Percentiles rank a stretch among this genome's conserved stretches.
phyloP scores from a whole-genome alignment of 345 rosid species.

The Stellera chamaejasme region DNA sequence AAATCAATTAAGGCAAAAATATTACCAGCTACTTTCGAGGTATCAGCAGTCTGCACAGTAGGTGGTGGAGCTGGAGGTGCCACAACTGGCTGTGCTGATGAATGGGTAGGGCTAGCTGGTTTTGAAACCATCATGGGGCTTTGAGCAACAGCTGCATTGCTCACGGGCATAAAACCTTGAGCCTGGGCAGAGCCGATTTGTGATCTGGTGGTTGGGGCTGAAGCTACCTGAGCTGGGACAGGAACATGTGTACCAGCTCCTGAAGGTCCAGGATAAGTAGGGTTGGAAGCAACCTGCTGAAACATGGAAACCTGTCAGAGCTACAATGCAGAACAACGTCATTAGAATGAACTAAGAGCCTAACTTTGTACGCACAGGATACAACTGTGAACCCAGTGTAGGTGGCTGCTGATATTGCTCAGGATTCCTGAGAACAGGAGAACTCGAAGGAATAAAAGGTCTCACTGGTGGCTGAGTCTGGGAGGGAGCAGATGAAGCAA shows the following conservation, averaged over 20 bases:
- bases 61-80: slow-evolving; percentile 74
- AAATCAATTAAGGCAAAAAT: slow-evolving; percentile 10
- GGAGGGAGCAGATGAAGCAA: slow-evolving; percentile 38
- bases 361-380: slow-evolving; percentile 48
- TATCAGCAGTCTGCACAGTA: slow-evolving; percentile 87
- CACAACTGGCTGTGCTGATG: slow-evolving; percentile 45
- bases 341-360: slow-evolving; percentile 1
- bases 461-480: slow-evolving; percentile 59
- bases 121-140: slow-evolving; percentile 64
- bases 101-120: slow-evolving; percentile 56
- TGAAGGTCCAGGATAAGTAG: slow-evolving; percentile 46
- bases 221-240: slow-evolving; percentile 38
- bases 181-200: slow-evolving; percentile 53
- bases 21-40: slow-evolving; percentile 81
- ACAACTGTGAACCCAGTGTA: slow-evolving; percentile 65
- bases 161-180: slow-evolving; percentile 63
- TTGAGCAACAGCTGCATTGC: slow-evolving; percentile 45
- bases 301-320: slow-evolving; percentile 13
- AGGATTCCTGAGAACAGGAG: slow-evolving; percentile 64
- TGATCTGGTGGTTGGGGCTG: slow-evolving; percentile 42
- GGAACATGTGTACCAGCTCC: slow-evolving; percentile 45
- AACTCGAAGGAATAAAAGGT: slow-evolving; percentile 80
- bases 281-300: slow-evolving; percentile 65
- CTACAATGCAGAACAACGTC: slow-evolving; percentile 1
- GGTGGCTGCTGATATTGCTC: slow-evolving; percentile 82